These are phyloP conservation scores for Cubamyces sp. DNA, from an alignment of 768 basidiomycete genomes.

Conservation along the genomic window DNA sequence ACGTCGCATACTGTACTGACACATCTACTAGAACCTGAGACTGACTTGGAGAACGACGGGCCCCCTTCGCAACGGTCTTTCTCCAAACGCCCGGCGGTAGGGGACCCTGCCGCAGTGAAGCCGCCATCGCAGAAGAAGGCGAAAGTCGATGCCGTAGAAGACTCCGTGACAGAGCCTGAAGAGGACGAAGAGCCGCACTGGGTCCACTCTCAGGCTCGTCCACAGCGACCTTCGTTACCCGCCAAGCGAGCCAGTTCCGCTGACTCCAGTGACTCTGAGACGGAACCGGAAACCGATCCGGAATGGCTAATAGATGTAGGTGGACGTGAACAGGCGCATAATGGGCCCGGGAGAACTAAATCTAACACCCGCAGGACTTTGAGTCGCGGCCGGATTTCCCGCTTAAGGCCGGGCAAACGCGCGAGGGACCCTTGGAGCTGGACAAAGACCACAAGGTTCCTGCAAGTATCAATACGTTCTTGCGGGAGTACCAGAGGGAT, in stretches of 20 bases:
- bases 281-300: constrained; percentile 48
- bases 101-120: not conserved
- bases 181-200: constrained; percentile 33
- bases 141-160: constrained; percentile 4
- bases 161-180: constrained; percentile 49
- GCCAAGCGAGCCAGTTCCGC: not conserved
- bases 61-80: not conserved
- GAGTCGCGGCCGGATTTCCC: constrained; percentile 60
- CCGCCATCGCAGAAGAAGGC: not conserved
- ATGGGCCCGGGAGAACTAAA: not conserved
- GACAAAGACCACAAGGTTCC: constrained; percentile 59
- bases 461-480: constrained; percentile 75
- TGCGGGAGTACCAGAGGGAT: constrained; percentile 91
- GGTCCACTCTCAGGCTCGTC: not conserved
- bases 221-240: not conserved
- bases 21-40: not conserved
- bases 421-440: constrained; percentile 53
- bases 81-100: not conserved
- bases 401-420: constrained; percentile 46
- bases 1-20: not conserved
- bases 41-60: constrained; percentile 9
- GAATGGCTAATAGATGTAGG: constrained; percentile 17
- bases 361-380: constrained; percentile 37
- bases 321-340: not conserved
- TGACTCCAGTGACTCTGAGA: constrained; percentile 29